Conservation (phyloP, 2,329 filamentous ascomycete genomes). For the Purpureocillium takamizusanense region DNA sequence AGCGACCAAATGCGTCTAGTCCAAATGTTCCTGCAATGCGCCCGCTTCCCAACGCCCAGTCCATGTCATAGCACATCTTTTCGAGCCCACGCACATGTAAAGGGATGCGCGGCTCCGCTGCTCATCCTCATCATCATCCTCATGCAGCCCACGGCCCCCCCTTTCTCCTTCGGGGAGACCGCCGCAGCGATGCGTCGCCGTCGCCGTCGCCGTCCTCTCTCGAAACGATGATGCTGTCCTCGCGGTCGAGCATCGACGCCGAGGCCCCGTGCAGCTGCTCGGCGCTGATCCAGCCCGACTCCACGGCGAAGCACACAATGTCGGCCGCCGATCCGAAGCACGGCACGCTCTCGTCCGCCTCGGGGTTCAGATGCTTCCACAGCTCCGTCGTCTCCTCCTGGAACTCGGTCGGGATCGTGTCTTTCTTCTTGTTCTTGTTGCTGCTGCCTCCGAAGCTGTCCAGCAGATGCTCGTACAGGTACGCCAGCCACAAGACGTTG, state of each 20-base stretch:
- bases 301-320: constrained; percentile 46
- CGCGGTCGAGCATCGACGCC: constrained; percentile 24
- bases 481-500: constrained; percentile 57
- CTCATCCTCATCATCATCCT: neutral
- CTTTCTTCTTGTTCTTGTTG: constrained; percentile 17
- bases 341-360: constrained; percentile 35
- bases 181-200: constrained; percentile 12
- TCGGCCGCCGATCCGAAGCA: constrained; percentile 48
- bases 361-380: constrained; percentile 43
- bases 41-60: too few species aligned
- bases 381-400: constrained; percentile 40
- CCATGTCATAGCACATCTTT: too few species aligned
- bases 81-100: too few species aligned
- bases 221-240: constrained; percentile 31
- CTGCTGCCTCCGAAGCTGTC: constrained; percentile 37
- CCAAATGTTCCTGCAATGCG: too few species aligned
- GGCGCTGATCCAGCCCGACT: constrained; percentile 47
- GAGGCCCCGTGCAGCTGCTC: constrained; percentile 36
- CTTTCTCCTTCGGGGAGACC: constrained; percentile 12
- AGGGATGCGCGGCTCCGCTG: too few species aligned
- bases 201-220: constrained; percentile 16
- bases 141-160: neutral
- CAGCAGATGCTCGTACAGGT: constrained; percentile 46
- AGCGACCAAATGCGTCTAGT: too few species aligned
- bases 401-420: constrained; percentile 28